Conservation (phyloP, 2,329 filamentous ascomycete genomes). For the Botrytis porri region DNA sequence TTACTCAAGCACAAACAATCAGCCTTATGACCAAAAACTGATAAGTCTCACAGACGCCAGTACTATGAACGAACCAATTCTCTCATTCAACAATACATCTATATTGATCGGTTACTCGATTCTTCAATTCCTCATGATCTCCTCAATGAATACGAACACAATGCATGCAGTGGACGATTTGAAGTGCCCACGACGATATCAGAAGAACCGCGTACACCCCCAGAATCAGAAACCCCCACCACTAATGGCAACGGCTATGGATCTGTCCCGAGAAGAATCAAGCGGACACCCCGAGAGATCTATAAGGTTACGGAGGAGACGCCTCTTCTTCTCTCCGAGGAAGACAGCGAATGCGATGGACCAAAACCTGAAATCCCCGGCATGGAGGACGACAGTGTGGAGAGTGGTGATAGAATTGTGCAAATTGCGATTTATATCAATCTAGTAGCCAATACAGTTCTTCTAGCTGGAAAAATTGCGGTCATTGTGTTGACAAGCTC, state of each 20-base stretch:
- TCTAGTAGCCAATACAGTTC: conserved; percentile 56
- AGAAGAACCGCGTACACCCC: conserved; percentile 56
- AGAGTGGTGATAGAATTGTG: conserved; percentile 72
- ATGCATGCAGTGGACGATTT: conserved; percentile 41
- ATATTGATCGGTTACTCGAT: conserved; percentile 87
- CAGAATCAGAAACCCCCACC: conserved; percentile 21
- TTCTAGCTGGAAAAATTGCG: conserved; percentile 54
- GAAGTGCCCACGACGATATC: conserved; percentile 71
- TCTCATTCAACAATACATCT: conserved; percentile 86
- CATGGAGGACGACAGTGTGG: conserved; percentile 69
- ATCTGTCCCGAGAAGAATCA: conserved; percentile 53
- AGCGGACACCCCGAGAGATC: conserved; percentile 80
- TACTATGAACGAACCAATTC: conserved; percentile 91
- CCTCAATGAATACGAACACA: conserved; percentile 80
- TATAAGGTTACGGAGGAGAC: conserved; percentile 70
- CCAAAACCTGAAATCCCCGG: conserved; percentile 62
- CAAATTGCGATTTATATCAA: conserved; percentile 80
- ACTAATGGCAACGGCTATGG: conserved; percentile 36
- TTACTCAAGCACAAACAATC: conserved; percentile 6
- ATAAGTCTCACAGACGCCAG: conserved; percentile 52
- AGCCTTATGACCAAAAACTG: conserved; percentile 24
- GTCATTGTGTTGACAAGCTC: conserved; percentile 56
- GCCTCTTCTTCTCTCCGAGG: conserved; percentile 51
- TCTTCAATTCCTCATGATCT: conserved; percentile 89
- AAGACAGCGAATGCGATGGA: conserved; percentile 45